Conservation (phyloP, 2,329 filamentous ascomycete genomes). For the Fusarium pseudoanthophilum region DNA sequence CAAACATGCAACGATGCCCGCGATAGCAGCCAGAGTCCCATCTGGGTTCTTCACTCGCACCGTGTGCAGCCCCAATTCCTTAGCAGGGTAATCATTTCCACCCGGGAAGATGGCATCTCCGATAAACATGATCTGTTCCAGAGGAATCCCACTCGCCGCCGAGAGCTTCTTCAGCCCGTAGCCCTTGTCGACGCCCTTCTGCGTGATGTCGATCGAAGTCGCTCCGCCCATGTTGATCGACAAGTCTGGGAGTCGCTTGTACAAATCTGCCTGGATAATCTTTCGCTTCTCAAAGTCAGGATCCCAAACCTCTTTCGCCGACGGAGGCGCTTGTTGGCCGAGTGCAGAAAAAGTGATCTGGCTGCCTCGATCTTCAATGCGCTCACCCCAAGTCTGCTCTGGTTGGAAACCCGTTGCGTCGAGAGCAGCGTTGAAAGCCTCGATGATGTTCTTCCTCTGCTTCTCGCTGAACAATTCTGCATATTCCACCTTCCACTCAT, state of each 20-base stretch:
- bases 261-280: conserved; percentile 8
- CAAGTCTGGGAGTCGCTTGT: conserved; percentile 14
- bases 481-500: conserved; percentile 16
- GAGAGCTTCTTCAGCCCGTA: conserved; percentile 22
- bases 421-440: conserved; percentile 15
- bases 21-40: conserved; percentile 16
- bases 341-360: conserved; percentile 19
- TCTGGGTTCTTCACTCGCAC: conserved; percentile 22
- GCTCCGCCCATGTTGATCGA: conserved; percentile 23
- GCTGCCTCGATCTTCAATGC: conserved; percentile 16
- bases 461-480: conserved; percentile 14
- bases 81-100: conserved; percentile 20
- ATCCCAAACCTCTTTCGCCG: conserved; percentile 16
- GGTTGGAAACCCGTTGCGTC: conserved; percentile 14
- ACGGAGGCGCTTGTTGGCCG: conserved; percentile 8
- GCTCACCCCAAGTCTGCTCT: conserved; percentile 21
- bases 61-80: conserved; percentile 12
- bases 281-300: conserved; percentile 21
- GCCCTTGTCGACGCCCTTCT: conserved; percentile 19
- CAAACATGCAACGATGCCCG: conserved; percentile 15
- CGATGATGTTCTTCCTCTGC: conserved; percentile 16
- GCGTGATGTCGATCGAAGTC: conserved; percentile 20
- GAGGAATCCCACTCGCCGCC: not conserved
- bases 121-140: conserved; percentile 21
- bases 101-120: conserved; percentile 21